These are phyloP conservation scores for Fusarium euwallaceae DNA, from an alignment of 2,329 filamentous ascomycete genomes.

Conservation along the genomic window DNA sequence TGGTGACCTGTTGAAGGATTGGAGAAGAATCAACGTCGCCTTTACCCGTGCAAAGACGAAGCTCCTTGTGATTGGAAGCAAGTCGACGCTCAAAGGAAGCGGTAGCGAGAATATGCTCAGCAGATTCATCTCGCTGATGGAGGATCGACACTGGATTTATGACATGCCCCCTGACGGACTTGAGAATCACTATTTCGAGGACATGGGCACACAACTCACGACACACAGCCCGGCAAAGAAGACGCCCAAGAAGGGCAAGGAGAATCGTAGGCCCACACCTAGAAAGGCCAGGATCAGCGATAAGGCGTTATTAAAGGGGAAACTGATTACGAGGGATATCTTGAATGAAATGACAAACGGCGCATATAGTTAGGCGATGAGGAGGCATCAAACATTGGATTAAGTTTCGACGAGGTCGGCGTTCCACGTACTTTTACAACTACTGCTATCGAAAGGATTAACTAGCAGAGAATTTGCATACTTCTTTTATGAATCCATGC, in stretches of 20 bases:
- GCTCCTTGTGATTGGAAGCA: conserved; percentile 87
- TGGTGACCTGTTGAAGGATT: conserved; percentile 92
- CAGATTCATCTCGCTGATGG: conserved; percentile 82
- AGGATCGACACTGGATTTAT: conserved; percentile 82
- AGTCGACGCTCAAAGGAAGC: conserved; percentile 80
- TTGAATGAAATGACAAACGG: conserved; percentile 76
- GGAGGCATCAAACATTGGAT: neutral
- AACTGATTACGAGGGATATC: conserved; percentile 80
- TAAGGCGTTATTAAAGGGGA: conserved; percentile 73
- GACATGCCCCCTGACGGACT: conserved; percentile 75
- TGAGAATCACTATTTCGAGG: conserved; percentile 77
- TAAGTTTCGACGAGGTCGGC: conserved; percentile 36
- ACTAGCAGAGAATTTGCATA: neutral
- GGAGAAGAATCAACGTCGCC: conserved; percentile 94
- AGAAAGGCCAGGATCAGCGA: conserved; percentile 70
- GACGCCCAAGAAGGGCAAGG: conserved; percentile 56
- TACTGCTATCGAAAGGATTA: conserved; percentile 26
- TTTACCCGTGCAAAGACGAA: conserved; percentile 95
- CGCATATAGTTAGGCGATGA: conserved; percentile 50
- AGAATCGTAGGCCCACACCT: conserved; percentile 63
- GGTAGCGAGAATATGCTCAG: conserved; percentile 81
- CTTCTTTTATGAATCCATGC: neutral
- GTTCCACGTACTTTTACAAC: conserved; percentile 51
- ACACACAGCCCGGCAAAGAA: conserved; percentile 47
- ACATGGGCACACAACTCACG: conserved; percentile 64